Percentiles rank a stretch among this genome's conserved stretches.
Conservation (phyloP, 169 alveolate genomes). For the Blepharisma undulans region DNA sequence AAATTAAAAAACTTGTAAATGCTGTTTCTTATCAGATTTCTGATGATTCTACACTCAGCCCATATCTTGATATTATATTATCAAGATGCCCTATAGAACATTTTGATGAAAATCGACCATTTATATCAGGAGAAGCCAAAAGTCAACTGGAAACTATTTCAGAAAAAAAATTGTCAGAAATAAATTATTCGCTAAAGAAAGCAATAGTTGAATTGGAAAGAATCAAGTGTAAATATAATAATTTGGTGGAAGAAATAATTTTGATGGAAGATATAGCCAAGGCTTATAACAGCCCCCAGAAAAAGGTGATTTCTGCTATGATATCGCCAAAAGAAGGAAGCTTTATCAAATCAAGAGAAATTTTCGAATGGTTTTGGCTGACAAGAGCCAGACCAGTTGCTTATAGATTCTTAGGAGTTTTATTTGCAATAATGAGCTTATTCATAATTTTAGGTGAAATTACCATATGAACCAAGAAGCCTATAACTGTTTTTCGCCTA, state of each 20-base stretch:
- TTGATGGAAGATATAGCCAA: not conserved
- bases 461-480: not conserved
- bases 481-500: constrained; percentile 25
- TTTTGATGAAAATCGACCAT: constrained; percentile 21
- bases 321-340: not conserved
- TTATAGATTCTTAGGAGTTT: not conserved
- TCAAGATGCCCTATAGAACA: not conserved
- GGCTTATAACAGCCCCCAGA: not conserved
- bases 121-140: not conserved
- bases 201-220: constrained; percentile 17
- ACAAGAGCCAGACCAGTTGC: not conserved
- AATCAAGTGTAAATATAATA: not conserved
- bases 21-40: not conserved
- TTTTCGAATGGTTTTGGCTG: constrained; percentile 29
- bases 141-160: not conserved
- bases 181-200: constrained; percentile 21
- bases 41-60: not conserved
- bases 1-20: not conserved
- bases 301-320: not conserved
- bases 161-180: not conserved
- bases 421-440: not conserved
- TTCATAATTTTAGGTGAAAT: constrained; percentile 35
- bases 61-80: not conserved
- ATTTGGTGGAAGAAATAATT: not conserved
- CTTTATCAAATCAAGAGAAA: not conserved